Conservation (phyloP, 495 filamentous ascomycete species). For the Staphylotrichum tortipilum region DNA sequence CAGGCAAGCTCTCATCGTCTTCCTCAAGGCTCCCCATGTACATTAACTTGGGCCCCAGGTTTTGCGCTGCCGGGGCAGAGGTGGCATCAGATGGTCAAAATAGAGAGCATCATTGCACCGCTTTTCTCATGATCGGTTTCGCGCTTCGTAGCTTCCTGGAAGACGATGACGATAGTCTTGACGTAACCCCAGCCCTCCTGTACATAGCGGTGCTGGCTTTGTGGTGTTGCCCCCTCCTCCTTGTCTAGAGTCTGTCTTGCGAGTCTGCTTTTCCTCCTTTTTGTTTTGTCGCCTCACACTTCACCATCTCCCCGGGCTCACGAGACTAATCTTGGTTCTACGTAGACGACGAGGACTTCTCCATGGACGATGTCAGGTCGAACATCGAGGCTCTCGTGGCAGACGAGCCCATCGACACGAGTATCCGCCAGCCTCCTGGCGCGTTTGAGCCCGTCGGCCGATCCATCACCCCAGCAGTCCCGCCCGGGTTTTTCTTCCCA, state of each 20-base stretch:
- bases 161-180: conserved; percentile 48
- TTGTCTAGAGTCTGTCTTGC: not conserved
- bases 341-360: conserved; percentile 42
- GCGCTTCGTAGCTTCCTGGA: conserved; percentile 34
- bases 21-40: conserved; percentile 62
- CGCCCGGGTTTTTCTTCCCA: conserved; percentile 57
- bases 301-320: conserved; percentile 13
- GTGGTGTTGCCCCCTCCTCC: conserved; percentile 11
- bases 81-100: conserved; percentile 37
- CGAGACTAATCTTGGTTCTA: conserved; percentile 30
- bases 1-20: conserved; percentile 60
- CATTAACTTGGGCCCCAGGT: conserved; percentile 55
- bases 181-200: conserved; percentile 37
- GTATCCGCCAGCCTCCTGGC: conserved; percentile 22
- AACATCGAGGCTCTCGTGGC: conserved; percentile 52
- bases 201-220: conserved; percentile 26
- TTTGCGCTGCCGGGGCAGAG: conserved; percentile 32
- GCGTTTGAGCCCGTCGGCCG: conserved; percentile 41
- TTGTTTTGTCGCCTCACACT: conserved; percentile 1
- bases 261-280: too few species aligned
- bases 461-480: conserved; percentile 50
- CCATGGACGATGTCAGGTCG: conserved; percentile 43
- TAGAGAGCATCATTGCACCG: conserved; percentile 37
- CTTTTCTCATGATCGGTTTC: conserved; percentile 16
- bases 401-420: conserved; percentile 32